Evolutionary conservation across 2,329 filamentous ascomycete species (phyloP), one percentile per base, ranked within the genome.

Genomic region (Sphaerulina musiva): DNA sequence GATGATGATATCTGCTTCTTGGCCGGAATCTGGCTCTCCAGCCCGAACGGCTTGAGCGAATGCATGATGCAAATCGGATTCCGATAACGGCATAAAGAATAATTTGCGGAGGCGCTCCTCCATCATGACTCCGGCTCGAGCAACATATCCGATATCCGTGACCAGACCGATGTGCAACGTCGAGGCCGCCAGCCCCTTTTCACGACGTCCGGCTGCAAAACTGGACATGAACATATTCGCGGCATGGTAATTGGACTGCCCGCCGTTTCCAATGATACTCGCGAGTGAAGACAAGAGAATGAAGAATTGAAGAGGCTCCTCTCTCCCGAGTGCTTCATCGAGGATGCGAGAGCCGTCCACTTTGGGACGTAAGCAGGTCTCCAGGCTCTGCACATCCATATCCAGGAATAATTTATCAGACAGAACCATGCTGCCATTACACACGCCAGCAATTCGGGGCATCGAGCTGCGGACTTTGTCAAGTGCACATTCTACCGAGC

Each of bases 211-310:
- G 1, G 50, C 45, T 1, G 60, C 59, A 46, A 71, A 57, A 2
- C 61, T 52, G 42, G 67, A 62, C 12, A 64, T 56, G 57, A 61
- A 68, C 36, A 58, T 52, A 44, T 65, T 82, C 1, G 77, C 79
- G 0, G 79, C 78, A 2, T 79, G 75, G 56, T 83, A 83, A 64
- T 80, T 81, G 11, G 78, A 74, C 57, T 83, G 80, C 0, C 79
- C 78, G 5, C 76, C 73, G 59, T 77, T 80, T 12, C 80, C 81
- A 39, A 81, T 78, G 11, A 82, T 68, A 34, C 78, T 78, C 0
- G 78, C 73, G 1, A 78, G 74, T 39, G 77, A 80, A 20, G 79
- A 78, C 7, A 82, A 69, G 36, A 81, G 74, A 41, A 81, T 60
- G 62, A 80, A 79, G 63, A 76, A 72, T 53, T 72, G 64, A 56